Conservation (phyloP, 108 stramenopile species). For the Poteriospumella lacustris region DNA sequence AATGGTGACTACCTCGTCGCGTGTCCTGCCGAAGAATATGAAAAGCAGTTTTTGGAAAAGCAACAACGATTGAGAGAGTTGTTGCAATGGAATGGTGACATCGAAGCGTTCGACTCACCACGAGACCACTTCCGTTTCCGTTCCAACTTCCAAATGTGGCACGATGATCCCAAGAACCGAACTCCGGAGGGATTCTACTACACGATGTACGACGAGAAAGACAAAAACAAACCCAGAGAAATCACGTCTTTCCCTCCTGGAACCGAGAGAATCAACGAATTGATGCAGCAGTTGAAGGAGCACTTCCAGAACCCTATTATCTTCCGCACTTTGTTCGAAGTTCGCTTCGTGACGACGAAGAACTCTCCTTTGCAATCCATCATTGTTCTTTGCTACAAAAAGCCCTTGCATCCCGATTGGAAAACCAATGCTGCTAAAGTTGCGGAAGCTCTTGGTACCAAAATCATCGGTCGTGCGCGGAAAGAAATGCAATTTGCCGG, state of each 20-base stretch:
- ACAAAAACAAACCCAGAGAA: not conserved
- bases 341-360: slow-evolving; percentile 21
- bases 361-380: not conserved
- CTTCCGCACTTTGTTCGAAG: not conserved
- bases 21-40: not conserved
- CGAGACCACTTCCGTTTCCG: slow-evolving; percentile 16
- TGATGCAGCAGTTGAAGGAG: not conserved
- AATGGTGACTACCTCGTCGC: too few relatives aligned
- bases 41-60: not conserved
- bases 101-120: slow-evolving; percentile 1
- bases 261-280: not conserved
- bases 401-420: not conserved
- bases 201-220: slow-evolving; percentile 4
- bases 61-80: not conserved
- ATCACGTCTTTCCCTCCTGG: not conserved
- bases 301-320: not conserved
- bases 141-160: slow-evolving; percentile 17
- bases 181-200: not conserved
- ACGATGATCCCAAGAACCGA: slow-evolving; percentile 1
- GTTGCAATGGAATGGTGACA: not conserved
- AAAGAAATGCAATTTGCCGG: not conserved
- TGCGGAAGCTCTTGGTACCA: not conserved
- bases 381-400: not conserved
- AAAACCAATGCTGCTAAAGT: not conserved
- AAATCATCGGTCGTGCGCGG: slow-evolving; percentile 13